Evolutionary conservation across 371 early-diverging fungal species (phyloP), one percentile per base, ranked within the genome.

Genomic region (Mortierella sp.): DNA sequence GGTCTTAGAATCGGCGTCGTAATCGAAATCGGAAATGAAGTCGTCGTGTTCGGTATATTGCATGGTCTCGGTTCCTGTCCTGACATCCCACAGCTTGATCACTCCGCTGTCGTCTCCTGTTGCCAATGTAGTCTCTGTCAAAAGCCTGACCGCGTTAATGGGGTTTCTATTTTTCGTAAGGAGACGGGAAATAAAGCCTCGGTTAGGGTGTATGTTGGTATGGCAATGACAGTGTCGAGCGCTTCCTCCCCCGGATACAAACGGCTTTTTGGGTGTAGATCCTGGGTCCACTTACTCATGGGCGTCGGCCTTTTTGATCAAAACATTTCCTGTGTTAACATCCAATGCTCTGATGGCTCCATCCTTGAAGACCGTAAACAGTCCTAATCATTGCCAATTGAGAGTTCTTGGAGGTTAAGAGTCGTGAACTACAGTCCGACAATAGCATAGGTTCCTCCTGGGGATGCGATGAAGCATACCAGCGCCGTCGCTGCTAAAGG

Each of bases 91-190:
- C 70, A 96, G 80, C 92, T 96, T 97, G 57, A 98, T 95, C 46
- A 91, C 89, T n/a, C 98, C 98, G 8, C 88, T 90, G 82, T 98
- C 98, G 78, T 97, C 98, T 19, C 97, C 98, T 0, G 98, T 95
- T 0, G 96, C 97, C n/a, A 97, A 69, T 43, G 95, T 89, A 71
- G 90, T 90, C 71, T 95, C 93, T 74, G 92, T 92, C 57, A 98
- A 82, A 11, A 90, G 84, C 8, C 89, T 88, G 48, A 98, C 77
- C 9, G 91, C 73, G 86, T 97, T 96, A 72, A 97, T 89, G 5
- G 98, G 93, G 19, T 91, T 86, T 53, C 95, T 95, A 73, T 50
- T 57, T 44, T 31, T 43, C 34, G 31, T 40, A 54, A 61, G 37
- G 40, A 13, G 46, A 48, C n/a, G n/a, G n/a, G n/a, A 48, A 37